Conservation (phyloP, 2,329 filamentous ascomycete species). For the Alternaria brassicae region DNA sequence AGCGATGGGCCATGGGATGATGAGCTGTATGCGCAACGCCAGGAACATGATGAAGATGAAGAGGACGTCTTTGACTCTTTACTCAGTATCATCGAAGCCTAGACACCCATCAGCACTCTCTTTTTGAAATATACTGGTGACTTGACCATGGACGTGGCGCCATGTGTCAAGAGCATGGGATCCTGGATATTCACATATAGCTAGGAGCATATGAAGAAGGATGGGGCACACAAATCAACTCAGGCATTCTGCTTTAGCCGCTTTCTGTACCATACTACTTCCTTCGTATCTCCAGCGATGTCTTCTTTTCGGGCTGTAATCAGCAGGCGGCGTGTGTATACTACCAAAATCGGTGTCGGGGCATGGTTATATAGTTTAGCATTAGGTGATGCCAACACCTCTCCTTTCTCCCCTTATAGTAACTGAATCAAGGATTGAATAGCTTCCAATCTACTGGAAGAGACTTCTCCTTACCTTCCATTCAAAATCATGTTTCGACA, state of each 20-base stretch:
- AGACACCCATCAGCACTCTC: neutral
- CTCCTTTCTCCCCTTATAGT: neutral
- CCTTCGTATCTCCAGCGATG: constrained; percentile 1
- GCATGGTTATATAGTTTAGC: neutral
- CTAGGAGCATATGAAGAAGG: neutral
- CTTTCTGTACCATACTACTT: neutral
- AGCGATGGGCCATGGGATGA: constrained; percentile 16
- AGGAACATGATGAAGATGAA: constrained; percentile 21
- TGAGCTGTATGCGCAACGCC: constrained; percentile 16
- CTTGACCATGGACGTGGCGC: neutral
- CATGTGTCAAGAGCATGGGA: neutral
- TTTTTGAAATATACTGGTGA: neutral
- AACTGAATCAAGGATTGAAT: neutral
- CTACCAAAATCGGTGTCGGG: constrained; percentile 11
- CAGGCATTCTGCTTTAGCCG: neutral
- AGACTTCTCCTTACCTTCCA: neutral
- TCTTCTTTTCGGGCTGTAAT: neutral
- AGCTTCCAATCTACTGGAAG: neutral
- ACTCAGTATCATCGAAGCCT: constrained; percentile 30
- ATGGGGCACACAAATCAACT: neutral
- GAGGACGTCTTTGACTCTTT: constrained; percentile 34
- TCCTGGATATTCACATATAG: neutral
- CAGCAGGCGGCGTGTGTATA: constrained; percentile 6
- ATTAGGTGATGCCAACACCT: neutral
- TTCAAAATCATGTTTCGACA: neutral